Evolutionary conservation across 2,329 filamentous ascomycete species (phyloP).

Genomic region (Neocatenulostroma microsporum): DNA sequence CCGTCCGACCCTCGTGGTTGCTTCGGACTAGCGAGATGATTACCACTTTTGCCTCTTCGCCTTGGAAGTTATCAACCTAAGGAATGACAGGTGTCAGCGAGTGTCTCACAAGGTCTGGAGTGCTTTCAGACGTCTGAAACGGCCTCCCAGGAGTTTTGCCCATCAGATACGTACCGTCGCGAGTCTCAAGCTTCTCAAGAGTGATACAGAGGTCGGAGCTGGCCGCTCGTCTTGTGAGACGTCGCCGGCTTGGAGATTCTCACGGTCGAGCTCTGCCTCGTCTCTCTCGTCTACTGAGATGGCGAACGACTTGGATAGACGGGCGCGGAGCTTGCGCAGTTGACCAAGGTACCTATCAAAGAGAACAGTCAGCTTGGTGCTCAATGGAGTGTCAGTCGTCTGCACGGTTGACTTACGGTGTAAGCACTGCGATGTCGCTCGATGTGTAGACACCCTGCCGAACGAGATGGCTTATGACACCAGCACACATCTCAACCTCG

Average conservation of each 20-base stretch:
- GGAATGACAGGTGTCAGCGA: too few species aligned
- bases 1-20: conserved; percentile 51
- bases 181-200: conserved; percentile 39
- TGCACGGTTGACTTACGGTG: too few species aligned
- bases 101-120: too few species aligned
- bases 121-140: too few species aligned
- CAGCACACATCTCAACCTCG: conserved; percentile 55
- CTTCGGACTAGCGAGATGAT: conserved; percentile 64
- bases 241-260: conserved; percentile 53
- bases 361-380: too few species aligned
- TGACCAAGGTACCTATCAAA: conserved; percentile 56
- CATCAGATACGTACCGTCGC: conserved; percentile 25
- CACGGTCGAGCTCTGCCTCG: conserved; percentile 46
- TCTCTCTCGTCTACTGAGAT: conserved; percentile 60
- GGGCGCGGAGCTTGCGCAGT: conserved; percentile 43
- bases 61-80: conserved; percentile 78
- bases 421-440: conserved; percentile 51
- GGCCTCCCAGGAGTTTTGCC: not conserved
- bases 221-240: conserved; percentile 31
- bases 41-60: conserved; percentile 65
- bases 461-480: conserved; percentile 57
- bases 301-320: conserved; percentile 45
- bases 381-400: too few species aligned
- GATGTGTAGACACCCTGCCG: conserved; percentile 54
- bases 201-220: conserved; percentile 10